Evolutionary conservation across 1,284 basidiomycete genomes (phyloP), one percentile per base, ranked within the genome.

Genomic region (Amylostereum areolatum): DNA sequence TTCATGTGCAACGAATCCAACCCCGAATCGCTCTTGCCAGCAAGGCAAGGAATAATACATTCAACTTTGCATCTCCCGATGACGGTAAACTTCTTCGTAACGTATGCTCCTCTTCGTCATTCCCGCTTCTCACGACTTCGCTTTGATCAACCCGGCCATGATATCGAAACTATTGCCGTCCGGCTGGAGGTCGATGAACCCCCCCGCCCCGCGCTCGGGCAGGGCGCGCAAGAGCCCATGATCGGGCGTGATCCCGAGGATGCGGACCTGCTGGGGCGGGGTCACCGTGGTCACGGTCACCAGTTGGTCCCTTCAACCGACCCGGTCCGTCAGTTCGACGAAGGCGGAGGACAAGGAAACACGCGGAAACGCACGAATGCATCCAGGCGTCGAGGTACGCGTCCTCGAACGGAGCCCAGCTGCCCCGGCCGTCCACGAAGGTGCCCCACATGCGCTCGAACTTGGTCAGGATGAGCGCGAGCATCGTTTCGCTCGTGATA

Each of bases 131-230:
- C 43, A 59, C 7, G 57, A 57, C 66, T 89, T 90, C 24, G 73
- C 67, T 68, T 76, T 83, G 62, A 99, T 94, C 63, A 99, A 68
- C 30, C 92, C 92, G 47, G 85, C 80, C 84, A 98, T 89, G 62
- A 98, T 77, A 66, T 98, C 96, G 61, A 99, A 98, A 61, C 90
- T 92, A 65, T 99, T 99, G 30, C 95, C 93, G 61, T 98, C 94
- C 2, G 96, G 97, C 66, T 97, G 96, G 25, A 85, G 62, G 59
- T 81, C 79, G 40, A 88, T 77, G 58, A 73, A 84, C 18, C 49
- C 55, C 28, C 66, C 67, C 11, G 60, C 53, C 12, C 37, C 57
- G 29, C 70, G 63, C 53, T 83, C 76, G 1, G 86, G 85, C 8
- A 91, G 67, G 2, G 94, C 96, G 46, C 92, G 83, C 50, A 99